Evolutionary conservation across 73 alveolate genomes (phyloP).

Genomic region (Paramecium biaurelia): DNA sequence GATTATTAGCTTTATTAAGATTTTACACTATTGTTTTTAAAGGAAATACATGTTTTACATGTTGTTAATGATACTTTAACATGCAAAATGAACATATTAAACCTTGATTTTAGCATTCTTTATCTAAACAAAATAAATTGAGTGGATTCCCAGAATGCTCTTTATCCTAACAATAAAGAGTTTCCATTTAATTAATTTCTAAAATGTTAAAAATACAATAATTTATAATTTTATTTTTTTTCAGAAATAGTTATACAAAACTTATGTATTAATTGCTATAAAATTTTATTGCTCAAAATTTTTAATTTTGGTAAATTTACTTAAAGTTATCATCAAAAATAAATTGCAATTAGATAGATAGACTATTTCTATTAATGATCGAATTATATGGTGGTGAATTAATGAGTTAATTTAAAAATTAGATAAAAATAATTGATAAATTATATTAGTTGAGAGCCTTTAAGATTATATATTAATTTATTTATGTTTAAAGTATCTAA

Average conservation of each 20-base stretch:
- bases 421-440: too few relatives aligned
- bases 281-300: too few relatives aligned
- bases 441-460: too few relatives aligned
- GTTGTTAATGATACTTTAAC: not conserved
- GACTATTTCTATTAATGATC: too few relatives aligned
- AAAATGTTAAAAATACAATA: not conserved
- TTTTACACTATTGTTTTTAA: not conserved
- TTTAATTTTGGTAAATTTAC: too few relatives aligned
- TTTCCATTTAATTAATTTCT: not conserved
- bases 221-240: too few relatives aligned
- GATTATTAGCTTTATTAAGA: constrained; percentile 29
- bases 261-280: too few relatives aligned
- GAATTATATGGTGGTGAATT: too few relatives aligned
- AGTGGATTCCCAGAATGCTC: constrained; percentile 26
- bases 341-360: too few relatives aligned
- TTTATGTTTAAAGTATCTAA: not conserved
- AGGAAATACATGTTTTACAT: constrained; percentile 35
- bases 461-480: not conserved
- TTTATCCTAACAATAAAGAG: not conserved
- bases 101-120: not conserved
- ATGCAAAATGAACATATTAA: constrained; percentile 16
- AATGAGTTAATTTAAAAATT: too few relatives aligned
- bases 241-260: too few relatives aligned
- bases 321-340: too few relatives aligned
- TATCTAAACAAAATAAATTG: not conserved